Percentiles rank a stretch among this genome's conserved stretches.
Conservation (phyloP, 768 basidiomycete species). For the Termitomyces titanicus region DNA sequence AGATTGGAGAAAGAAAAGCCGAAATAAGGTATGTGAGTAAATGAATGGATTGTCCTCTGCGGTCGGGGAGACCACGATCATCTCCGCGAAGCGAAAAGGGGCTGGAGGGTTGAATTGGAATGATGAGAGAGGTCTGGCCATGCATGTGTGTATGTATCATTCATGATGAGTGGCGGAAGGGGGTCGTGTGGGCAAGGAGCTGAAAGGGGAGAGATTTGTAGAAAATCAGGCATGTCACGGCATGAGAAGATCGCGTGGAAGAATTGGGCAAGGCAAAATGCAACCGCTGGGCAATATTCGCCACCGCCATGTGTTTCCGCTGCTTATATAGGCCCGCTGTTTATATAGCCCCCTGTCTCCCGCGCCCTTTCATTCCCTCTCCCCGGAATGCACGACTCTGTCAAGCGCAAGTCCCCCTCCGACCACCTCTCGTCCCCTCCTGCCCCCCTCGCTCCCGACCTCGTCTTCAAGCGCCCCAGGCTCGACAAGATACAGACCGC, state of each 20-base stretch:
- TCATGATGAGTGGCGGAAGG: conserved; percentile 11
- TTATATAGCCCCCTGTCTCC: conserved; percentile 23
- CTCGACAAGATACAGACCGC: conserved; percentile 31
- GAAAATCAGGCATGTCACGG: conserved; percentile 30
- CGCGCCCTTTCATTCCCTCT: conserved; percentile 17
- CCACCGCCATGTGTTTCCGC: conserved; percentile 40
- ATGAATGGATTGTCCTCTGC: conserved; percentile 2
- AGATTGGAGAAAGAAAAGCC: conserved; percentile 15
- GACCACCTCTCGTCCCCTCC: conserved; percentile 36
- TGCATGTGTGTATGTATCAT: conserved; percentile 15
- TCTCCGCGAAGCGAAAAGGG: conserved; percentile 24
- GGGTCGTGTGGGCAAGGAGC: conserved; percentile 17
- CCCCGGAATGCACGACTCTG: conserved; percentile 57
- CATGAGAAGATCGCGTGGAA: conserved; percentile 32
- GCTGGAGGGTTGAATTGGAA: conserved; percentile 14
- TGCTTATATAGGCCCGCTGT: conserved; percentile 32
- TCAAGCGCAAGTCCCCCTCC: conserved; percentile 64
- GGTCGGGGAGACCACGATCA: conserved; percentile 31
- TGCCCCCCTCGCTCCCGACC: conserved; percentile 26
- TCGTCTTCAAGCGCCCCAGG: conserved; percentile 36
- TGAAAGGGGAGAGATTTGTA: conserved; percentile 16
- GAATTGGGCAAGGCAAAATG: conserved; percentile 11
- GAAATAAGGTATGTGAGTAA: conserved; percentile 13
- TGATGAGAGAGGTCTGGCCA: conserved; percentile 11
- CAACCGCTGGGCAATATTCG: conserved; percentile 10